Evolutionary conservation across 1,284 basidiomycete species (phyloP).

Genomic region (Fomitopsis betulina): DNA sequence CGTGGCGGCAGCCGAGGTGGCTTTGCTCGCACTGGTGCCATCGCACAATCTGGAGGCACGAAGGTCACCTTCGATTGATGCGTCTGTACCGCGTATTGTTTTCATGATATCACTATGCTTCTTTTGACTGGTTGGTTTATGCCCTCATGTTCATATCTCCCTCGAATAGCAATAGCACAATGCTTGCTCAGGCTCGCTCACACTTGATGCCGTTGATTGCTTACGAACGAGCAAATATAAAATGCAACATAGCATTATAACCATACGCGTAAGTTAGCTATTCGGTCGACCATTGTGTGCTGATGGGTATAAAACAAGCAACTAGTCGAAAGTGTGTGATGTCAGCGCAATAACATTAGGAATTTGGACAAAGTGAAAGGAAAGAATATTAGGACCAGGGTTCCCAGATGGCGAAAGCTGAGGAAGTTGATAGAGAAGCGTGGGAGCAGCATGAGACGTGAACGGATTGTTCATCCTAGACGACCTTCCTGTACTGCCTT

Average conservation of each 20-base stretch:
- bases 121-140: background rate
- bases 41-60: conserved; percentile 71
- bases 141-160: background rate
- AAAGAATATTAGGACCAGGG: background rate
- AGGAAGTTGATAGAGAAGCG: background rate
- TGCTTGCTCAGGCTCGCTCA: too few species aligned
- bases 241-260: conserved; percentile 2
- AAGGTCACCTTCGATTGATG: conserved; percentile 46
- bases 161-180: too few species aligned
- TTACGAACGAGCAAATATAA: background rate
- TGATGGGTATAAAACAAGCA: conserved; percentile 6
- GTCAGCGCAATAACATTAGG: conserved; percentile 1
- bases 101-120: background rate
- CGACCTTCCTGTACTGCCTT: conserved; percentile 63
- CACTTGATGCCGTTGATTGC: background rate
- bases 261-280: background rate
- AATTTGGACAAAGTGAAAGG: background rate
- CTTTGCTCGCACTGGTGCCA: conserved; percentile 67
- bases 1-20: conserved; percentile 39
- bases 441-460: background rate
- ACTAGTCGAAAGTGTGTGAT: background rate
- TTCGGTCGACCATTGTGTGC: background rate
- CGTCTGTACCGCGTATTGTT: background rate
- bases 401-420: background rate
- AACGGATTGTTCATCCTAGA: conserved; percentile 16